These are phyloP conservation scores for Isoetes taiwanensis DNA, from an alignment of 75 land plant genomes.

Conservation along the genomic window DNA sequence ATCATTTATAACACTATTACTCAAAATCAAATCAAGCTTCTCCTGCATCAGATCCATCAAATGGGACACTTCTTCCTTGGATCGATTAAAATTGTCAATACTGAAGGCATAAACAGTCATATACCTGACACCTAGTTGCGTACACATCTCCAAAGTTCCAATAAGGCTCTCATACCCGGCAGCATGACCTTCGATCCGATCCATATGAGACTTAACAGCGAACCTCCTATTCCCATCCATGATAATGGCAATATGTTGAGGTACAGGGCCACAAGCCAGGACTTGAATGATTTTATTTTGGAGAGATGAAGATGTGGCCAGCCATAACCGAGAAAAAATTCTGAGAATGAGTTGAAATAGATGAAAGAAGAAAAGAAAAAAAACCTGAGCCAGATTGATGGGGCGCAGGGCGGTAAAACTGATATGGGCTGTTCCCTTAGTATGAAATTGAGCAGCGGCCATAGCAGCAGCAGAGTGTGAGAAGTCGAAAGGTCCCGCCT, in stretches of 20 bases:
- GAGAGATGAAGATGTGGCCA: too few species aligned
- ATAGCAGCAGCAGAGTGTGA: too few species aligned
- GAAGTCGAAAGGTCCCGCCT: too few species aligned
- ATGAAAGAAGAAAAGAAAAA: too few species aligned
- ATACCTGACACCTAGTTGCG: conserved; percentile 37
- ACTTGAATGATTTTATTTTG: conserved; percentile 28
- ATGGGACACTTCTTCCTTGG: conserved; percentile 32
- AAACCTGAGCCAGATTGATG: too few species aligned
- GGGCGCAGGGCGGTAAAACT: too few species aligned
- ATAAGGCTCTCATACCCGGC: conserved; percentile 35
- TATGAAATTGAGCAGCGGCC: too few species aligned
- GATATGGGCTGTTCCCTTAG: too few species aligned
- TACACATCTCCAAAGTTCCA: conserved; percentile 30
- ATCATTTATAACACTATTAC: conserved; percentile 21
- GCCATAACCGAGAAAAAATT: too few species aligned
- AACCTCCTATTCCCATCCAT: conserved; percentile 65
- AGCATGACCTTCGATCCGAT: conserved; percentile 25
- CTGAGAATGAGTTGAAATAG: too few species aligned
- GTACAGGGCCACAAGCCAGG: conserved; percentile 42
- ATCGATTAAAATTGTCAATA: conserved; percentile 52
- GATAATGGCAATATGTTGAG: conserved; percentile 54
- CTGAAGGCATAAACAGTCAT: conserved; percentile 60
- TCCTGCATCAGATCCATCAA: conserved; percentile 44
- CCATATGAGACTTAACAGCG: conserved; percentile 21
- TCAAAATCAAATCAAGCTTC: conserved; percentile 37